phyloP scores from a whole-genome alignment of 2,329 filamentous ascomycete species.

The Aspergillus arachidicola region DNA sequence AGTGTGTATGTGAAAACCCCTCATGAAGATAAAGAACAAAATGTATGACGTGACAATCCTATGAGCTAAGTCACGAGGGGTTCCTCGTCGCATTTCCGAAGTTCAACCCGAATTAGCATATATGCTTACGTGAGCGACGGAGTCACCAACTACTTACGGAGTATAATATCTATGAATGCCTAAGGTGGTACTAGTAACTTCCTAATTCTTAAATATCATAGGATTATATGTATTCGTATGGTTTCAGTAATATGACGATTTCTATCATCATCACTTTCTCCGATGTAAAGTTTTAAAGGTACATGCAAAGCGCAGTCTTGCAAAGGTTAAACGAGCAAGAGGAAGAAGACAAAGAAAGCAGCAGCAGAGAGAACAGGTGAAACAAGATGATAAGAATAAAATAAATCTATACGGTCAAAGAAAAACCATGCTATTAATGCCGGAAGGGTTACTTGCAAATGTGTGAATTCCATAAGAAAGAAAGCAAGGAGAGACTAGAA shows the following conservation, averaged over 20 bases:
- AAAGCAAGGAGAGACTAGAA: neutral
- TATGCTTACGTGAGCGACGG: neutral
- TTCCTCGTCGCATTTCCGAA: neutral
- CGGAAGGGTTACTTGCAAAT: neutral
- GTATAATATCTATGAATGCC: too few relatives aligned
- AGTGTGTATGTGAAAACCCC: constrained; percentile 26
- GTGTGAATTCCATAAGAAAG: neutral
- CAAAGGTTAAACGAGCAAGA: neutral
- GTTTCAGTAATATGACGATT: neutral
- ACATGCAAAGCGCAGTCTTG: neutral
- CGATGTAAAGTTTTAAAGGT: neutral
- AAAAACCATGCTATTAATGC: neutral
- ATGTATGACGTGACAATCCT: neutral
- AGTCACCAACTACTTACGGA: neutral
- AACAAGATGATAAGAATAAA: neutral
- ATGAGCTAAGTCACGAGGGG: neutral
- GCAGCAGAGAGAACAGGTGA: constrained; percentile 3
- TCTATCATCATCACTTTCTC: neutral
- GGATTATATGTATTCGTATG: neutral
- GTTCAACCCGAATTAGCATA: neutral
- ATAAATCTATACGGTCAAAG: neutral
- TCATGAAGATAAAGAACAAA: constrained; percentile 29
- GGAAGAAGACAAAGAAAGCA: neutral
- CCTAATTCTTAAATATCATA: neutral
- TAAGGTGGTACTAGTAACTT: neutral